Conservation (phyloP, 164 flowering plant genomes). For the Platanus orientalis region DNA sequence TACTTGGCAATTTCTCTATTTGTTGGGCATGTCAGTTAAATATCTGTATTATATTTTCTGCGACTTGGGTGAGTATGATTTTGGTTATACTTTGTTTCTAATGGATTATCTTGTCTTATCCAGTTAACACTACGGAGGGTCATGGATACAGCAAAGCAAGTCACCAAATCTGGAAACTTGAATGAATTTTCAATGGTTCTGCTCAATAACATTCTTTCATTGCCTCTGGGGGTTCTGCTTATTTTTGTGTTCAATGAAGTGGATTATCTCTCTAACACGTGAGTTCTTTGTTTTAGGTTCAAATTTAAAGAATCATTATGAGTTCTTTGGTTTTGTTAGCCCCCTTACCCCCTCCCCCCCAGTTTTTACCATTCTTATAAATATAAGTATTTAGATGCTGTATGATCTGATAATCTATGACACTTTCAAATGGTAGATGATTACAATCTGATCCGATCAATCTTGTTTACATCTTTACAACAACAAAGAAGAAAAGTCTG, state of each 20-base stretch:
- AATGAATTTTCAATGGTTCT: slow-evolving; percentile 97
- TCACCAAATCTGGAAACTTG: slow-evolving; percentile 83
- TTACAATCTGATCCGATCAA: background rate
- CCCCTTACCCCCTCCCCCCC: no score
- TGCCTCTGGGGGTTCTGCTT: slow-evolving; percentile 81
- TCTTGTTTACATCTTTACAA: background rate
- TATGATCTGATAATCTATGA: background rate
- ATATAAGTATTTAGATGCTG: background rate
- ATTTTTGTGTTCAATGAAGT: slow-evolving; percentile 73
- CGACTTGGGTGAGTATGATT: background rate
- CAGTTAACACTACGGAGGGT: slow-evolving; percentile 91
- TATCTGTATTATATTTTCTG: background rate
- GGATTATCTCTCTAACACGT: slow-evolving; percentile 80
- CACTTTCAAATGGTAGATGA: background rate
- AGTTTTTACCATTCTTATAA: background rate
- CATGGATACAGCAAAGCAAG: slow-evolving; percentile 98
- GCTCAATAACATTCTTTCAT: slow-evolving; percentile 85
- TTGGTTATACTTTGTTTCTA: background rate
- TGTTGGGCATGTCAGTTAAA: no score
- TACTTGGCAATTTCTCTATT: no score
- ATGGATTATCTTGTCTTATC: background rate
- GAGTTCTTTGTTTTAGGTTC: slow-evolving; percentile 31
- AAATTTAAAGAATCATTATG: background rate
- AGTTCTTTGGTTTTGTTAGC: background rate
- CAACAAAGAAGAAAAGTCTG: no score